Percentiles rank a stretch among this genome's conserved stretches.
Evolutionary conservation across 768 basidiomycete species (phyloP).

Genomic region (Russula lepida): DNA sequence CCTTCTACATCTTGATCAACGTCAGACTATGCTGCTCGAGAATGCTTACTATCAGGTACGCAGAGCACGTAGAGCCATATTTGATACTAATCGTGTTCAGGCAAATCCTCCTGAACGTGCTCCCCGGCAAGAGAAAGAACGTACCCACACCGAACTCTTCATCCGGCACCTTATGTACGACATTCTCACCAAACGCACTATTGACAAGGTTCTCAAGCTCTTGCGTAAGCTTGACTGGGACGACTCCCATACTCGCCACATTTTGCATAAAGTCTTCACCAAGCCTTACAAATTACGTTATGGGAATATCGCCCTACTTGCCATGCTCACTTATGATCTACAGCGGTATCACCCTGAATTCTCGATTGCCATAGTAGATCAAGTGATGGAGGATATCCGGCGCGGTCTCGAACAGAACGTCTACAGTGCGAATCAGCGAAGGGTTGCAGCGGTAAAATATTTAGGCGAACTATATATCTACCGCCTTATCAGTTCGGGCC

Average conservation of each 20-base stretch:
- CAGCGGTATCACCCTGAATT: constrained; percentile 91
- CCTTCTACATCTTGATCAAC: constrained; percentile 86
- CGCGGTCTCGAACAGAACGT: constrained; percentile 88
- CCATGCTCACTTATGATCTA: constrained; percentile 92
- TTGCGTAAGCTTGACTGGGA: constrained; percentile 96
- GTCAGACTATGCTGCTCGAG: constrained; percentile 83
- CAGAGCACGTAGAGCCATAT: background rate
- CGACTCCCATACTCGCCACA: constrained; percentile 48
- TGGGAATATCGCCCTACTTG: constrained; percentile 77
- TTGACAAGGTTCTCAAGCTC: constrained; percentile 92
- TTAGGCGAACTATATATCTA: constrained; percentile 98
- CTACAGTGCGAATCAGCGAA: constrained; percentile 90
- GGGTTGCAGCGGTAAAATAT: constrained; percentile 88
- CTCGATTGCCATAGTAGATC: constrained; percentile 81
- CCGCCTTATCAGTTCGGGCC: constrained; percentile 75
- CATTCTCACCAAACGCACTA: constrained; percentile 84
- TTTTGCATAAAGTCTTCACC: constrained; percentile 85
- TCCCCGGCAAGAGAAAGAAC: constrained; percentile 77
- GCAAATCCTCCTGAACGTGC: constrained; percentile 96
- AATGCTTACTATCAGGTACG: constrained; percentile 95
- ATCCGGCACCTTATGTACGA: constrained; percentile 93
- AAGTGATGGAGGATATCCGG: constrained; percentile 88
- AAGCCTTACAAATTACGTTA: constrained; percentile 98
- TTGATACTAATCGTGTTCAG: constrained; percentile 33
- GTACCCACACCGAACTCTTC: constrained; percentile 84